Base-by-base conservation (phyloP, 352 stramenopile genomes). In the Phytophthora macrochlamydospora region DNA sequence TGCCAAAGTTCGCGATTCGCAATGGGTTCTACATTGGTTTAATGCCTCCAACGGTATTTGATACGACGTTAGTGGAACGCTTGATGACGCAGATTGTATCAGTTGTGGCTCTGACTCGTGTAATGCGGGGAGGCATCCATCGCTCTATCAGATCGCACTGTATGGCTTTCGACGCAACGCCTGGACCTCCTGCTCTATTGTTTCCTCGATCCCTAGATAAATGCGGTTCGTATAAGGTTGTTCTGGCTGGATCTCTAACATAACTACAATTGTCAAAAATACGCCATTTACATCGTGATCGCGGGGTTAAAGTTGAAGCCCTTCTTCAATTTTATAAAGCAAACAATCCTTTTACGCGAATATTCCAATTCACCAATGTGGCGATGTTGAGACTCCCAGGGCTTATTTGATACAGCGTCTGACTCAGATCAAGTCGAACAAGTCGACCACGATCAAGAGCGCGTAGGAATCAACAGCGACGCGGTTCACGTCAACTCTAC, bases 31-130 rank as follows among this genome's bases (percentile, higher is more conserved):
- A 31, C 38, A 35, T 52, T 35, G 44, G 56, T 1, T 2, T 33
- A 14, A 29, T 55, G 7, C 18, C n/a, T 7, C 4, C 7, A n/a
- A 2, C 11, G 1, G 3, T 29, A 4, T 18, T 1, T 43, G 35
- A 28, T 1, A 7, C 56, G 12, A 51, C 56, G 1, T 51, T 56
- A 6, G n/a, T 50, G 0, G 56, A 63, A 29, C 56, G 45, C 1
- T 45, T 63, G 46, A 56, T 63, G 46, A 63, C 56, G 8, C 56
- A 63, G 29, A 9, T 55, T 1, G 30, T 56, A 12, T 37, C 45
- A 2, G 33, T 63, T 14, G 7, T 63, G 2, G 45, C 45, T 3
- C 43, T 55, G 29, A 62, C 31, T 4, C 46, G 35, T 0, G 56
- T 56, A 6, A 56, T 63, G 56, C 35, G 56, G 8, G 56, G 46